Evolutionary conservation across 352 stramenopile species (phyloP).

Genomic region (Globisporangium barbulae): DNA sequence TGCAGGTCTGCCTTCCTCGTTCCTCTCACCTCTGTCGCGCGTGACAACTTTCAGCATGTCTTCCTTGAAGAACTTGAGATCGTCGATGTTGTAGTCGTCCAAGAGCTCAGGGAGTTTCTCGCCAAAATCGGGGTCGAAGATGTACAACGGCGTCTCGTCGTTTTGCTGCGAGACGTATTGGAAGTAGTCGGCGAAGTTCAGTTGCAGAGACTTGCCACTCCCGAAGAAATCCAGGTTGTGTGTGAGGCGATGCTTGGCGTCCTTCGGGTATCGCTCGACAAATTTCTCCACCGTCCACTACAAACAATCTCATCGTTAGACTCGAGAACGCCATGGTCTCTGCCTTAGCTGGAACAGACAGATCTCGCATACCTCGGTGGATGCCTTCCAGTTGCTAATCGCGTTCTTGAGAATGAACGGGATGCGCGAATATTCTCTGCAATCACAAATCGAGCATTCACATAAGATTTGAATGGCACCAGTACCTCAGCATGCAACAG

Average conservation of each 20-base stretch:
- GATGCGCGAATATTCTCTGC: constrained; percentile 57
- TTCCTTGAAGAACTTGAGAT: constrained; percentile 73
- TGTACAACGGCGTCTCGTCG: constrained; percentile 87
- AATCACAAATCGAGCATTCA: neutral
- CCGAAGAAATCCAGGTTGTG: constrained; percentile 80
- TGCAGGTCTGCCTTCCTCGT: constrained; percentile 6
- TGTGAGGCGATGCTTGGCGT: constrained; percentile 61
- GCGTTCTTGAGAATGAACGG: constrained; percentile 77
- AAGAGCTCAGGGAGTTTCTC: constrained; percentile 77
- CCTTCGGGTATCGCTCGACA: constrained; percentile 35
- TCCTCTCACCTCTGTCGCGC: constrained; percentile 21
- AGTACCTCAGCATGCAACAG: neutral
- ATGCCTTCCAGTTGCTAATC: constrained; percentile 71
- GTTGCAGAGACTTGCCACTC: constrained; percentile 51
- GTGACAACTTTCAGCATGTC: constrained; percentile 56
- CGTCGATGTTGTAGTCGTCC: constrained; percentile 56
- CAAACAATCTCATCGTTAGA: constrained; percentile 1
- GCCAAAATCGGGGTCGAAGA: constrained; percentile 82
- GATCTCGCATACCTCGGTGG: constrained; percentile 35
- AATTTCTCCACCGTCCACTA: constrained; percentile 78
- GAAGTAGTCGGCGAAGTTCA: constrained; percentile 76
- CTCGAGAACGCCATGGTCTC: neutral
- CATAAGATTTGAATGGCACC: neutral
- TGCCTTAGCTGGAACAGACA: neutral
- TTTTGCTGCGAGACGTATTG: constrained; percentile 61